Percentiles rank a stretch among this genome's conserved stretches.
These are phyloP conservation scores for Arachis stenosperma DNA, from an alignment of 306 rosid genomes.

Conservation along the genomic window DNA sequence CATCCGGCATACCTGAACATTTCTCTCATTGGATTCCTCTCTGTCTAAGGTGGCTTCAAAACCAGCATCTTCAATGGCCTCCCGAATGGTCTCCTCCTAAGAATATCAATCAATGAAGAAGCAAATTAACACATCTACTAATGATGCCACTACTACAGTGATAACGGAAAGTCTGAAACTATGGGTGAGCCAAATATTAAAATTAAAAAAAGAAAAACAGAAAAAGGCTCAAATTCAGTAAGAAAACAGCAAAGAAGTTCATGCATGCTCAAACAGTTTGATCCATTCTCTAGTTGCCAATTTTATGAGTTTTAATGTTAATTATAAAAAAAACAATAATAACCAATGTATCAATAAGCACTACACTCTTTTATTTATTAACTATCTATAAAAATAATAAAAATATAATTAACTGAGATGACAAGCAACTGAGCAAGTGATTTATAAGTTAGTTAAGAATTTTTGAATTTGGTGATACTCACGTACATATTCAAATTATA, in stretches of 20 bases:
- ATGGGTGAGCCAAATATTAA: background rate
- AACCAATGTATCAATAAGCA: too few species aligned
- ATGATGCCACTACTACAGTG: background rate
- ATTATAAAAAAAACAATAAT: too few species aligned
- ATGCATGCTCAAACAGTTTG: background rate
- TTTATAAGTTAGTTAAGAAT: too few species aligned
- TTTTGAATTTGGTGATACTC: too few species aligned
- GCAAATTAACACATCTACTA: background rate
- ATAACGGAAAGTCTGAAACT: too few species aligned
- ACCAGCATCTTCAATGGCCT: slow-evolving; percentile 70
- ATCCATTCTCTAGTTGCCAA: too few species aligned
- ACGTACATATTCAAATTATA: too few species aligned
- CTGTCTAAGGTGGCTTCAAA: slow-evolving; percentile 54
- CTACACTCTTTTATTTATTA: too few species aligned
- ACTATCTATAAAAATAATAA: too few species aligned
- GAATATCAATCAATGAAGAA: background rate
- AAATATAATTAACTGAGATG: too few species aligned
- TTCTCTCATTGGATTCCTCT: slow-evolving; percentile 36
- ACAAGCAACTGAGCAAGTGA: too few species aligned
- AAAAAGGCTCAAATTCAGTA: background rate
- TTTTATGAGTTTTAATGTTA: too few species aligned
- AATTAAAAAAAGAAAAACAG: background rate
- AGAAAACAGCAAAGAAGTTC: background rate
- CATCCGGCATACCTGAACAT: slow-evolving; percentile 62
- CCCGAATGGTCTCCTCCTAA: slow-evolving; percentile 63